Evolutionary conservation across 257 asterid species (phyloP).

Genomic region (Gentiana dahurica): DNA sequence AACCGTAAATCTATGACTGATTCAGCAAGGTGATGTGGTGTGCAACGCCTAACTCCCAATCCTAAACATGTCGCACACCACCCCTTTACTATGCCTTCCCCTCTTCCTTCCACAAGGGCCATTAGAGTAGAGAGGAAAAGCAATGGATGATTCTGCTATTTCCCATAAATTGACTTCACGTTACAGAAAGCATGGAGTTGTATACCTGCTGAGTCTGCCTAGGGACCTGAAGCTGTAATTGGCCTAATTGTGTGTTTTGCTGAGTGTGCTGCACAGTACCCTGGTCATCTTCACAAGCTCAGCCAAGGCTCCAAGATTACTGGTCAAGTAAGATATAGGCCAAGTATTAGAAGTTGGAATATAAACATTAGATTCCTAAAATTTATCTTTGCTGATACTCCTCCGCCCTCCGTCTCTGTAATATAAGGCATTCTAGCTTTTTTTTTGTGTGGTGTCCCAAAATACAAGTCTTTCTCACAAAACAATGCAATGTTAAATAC

Average conservation of each 20-base stretch:
- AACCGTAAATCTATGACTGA: too few species aligned
- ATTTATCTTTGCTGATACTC: too few species aligned
- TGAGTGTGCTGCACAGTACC: conserved; percentile 48
- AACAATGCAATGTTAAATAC: too few species aligned
- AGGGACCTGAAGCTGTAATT: conserved; percentile 50
- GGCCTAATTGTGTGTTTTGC: conserved; percentile 57
- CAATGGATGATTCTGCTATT: neutral
- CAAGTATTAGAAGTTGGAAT: conserved; percentile 7
- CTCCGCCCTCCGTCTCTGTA: too few species aligned
- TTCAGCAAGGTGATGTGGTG: too few species aligned
- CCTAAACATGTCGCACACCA: too few species aligned
- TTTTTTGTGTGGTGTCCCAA: neutral
- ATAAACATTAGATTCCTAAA: neutral
- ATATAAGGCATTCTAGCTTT: neutral
- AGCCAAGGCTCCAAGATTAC: conserved; percentile 57
- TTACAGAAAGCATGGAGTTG: conserved; percentile 6
- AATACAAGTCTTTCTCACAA: too few species aligned
- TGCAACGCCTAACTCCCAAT: too few species aligned
- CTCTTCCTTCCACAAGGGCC: too few species aligned
- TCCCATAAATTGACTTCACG: neutral
- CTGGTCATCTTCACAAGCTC: conserved; percentile 80
- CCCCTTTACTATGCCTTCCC: too few species aligned
- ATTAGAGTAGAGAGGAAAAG: too few species aligned
- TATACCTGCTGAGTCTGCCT: conserved; percentile 69
- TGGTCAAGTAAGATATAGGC: conserved; percentile 35